A percentile compares a stretch with the other conserved stretches of the same genome.
Conservation (phyloP, 208 protist species). For the Tritrichomonas foetus region DNA sequence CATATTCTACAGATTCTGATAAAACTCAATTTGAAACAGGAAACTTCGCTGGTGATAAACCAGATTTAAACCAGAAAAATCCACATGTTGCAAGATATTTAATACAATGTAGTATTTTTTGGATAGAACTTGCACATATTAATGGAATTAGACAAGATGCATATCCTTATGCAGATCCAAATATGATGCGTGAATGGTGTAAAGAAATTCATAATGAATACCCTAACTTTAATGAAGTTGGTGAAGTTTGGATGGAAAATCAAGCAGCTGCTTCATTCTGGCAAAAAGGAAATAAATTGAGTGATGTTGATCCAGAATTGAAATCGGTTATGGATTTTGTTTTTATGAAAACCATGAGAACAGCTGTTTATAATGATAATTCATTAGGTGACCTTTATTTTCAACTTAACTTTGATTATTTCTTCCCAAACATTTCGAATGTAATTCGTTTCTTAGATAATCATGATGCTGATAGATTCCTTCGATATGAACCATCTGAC, state of each 20-base stretch:
- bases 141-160: neutral
- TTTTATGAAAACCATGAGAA: neutral
- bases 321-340: neutral
- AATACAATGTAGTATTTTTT: neutral
- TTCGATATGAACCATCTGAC: neutral
- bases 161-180: neutral
- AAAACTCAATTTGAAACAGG: neutral
- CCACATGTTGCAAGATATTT: neutral
- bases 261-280: neutral
- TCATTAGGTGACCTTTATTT: neutral
- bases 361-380: neutral
- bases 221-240: neutral
- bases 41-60: neutral
- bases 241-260: neutral
- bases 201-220: neutral
- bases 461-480: neutral
- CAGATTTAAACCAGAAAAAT: neutral
- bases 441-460: neutral
- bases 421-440: neutral
- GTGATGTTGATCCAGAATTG: neutral
- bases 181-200: neutral
- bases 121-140: neutral
- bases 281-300: neutral
- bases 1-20: neutral
- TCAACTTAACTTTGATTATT: neutral